Base-by-base conservation (phyloP, 169 alveolate species). In the Blepharisma undulans region DNA sequence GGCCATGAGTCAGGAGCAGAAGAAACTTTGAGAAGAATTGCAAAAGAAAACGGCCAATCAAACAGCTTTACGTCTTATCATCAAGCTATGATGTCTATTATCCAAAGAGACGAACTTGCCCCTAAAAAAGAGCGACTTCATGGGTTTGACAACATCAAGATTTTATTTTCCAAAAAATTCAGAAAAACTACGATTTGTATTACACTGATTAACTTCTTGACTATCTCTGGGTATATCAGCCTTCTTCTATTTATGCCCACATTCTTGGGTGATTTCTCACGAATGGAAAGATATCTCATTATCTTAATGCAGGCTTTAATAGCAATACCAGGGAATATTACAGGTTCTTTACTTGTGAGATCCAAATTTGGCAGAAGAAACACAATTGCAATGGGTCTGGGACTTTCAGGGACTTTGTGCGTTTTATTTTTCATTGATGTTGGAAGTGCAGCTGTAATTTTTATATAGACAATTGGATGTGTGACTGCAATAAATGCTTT, bases 291-390 rank as follows among this genome's bases (percentile, higher is more conserved):
- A 0, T 84, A 84, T 59, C 32, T 77, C 27, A 84, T 60, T 22
- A 34, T 84, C 6, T 25, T 84, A n/a, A n/a, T 84, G 30, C 78
- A 84, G 36, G 34, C 33, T n/a, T 33, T 22, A 4, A 14, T 25
- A 1, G 89, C 77, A 36, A 29, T 84, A 36, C 89, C 89, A 22
- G 89, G 89, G 60, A 59, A n/a, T n/a, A n/a, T 84, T 25, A n/a
- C 19, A 21, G 89, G 79, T 12, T 22, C 79, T n/a, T 59, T n/a
- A 22, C n/a, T 84, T 8, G 89, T 84, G 3, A 30, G 60, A 33
- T 25, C 87, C 30, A 33, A 77, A 29, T 22, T 84, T n/a, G 89
- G 89, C 18, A 33, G 89, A 22, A 84, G 60, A 59, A 21, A 21
- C 30, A 84, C 89, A 21, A 36, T 84, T 22, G 29, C 48, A 5